Percentiles rank a stretch among this genome's conserved stretches.
phyloP scores from a whole-genome alignment of 2,329 filamentous ascomycete genomes.

The Incumbomyces delicatus region DNA sequence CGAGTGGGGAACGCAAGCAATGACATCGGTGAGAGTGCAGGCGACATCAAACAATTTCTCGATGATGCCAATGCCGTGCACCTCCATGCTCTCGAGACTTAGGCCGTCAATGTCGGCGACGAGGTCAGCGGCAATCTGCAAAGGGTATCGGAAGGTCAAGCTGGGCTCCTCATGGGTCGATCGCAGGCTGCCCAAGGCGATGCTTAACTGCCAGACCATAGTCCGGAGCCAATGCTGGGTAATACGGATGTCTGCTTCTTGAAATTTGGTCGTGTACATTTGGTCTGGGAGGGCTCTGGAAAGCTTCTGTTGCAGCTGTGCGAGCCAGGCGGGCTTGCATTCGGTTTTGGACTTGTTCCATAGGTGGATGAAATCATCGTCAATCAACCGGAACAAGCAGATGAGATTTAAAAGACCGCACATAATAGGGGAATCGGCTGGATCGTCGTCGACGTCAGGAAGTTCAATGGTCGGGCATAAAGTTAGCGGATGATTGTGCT shows the following conservation, averaged over 20 bases:
- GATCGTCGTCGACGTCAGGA: constrained; percentile 49
- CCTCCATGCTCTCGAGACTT: constrained; percentile 60
- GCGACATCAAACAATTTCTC: constrained; percentile 73
- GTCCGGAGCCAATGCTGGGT: constrained; percentile 63
- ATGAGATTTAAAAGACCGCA: constrained; percentile 51
- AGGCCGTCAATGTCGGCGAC: constrained; percentile 60
- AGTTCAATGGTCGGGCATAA: constrained; percentile 54
- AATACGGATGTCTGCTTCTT: constrained; percentile 33
- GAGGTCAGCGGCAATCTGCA: constrained; percentile 53
- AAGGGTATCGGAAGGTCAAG: constrained; percentile 54
- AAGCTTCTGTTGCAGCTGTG: constrained; percentile 49
- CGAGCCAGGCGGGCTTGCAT: constrained; percentile 47
- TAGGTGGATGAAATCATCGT: constrained; percentile 50
- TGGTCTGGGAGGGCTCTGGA: not conserved
- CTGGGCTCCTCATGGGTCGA: constrained; percentile 48
- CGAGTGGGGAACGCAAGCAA: constrained; percentile 53
- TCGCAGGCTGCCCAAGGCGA: constrained; percentile 57
- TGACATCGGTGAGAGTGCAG: constrained; percentile 61
- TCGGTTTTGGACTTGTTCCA: constrained; percentile 57
- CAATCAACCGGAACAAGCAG: constrained; percentile 54
- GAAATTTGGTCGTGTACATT: constrained; percentile 7
- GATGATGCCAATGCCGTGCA: constrained; percentile 66
- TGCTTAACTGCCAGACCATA: constrained; percentile 63
- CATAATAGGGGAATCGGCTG: constrained; percentile 44
- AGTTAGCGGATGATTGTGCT: constrained; percentile 55